Percentiles rank a stretch among this genome's conserved stretches.
Evolutionary conservation across 768 basidiomycete species (phyloP).

Genomic region (Cubamyces sp.): DNA sequence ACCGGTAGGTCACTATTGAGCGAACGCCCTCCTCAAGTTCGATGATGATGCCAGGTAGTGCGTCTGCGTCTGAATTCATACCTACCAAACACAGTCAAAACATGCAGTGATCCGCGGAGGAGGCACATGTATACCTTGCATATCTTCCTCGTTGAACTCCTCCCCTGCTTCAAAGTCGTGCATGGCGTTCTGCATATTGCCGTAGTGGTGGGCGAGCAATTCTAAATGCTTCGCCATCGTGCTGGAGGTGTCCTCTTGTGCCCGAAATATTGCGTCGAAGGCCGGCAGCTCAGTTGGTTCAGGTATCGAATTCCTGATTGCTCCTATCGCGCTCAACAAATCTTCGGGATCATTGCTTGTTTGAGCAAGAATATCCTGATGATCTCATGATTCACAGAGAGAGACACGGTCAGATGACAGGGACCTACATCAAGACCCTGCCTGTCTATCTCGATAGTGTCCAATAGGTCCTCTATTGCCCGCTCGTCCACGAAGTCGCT

Average conservation of each 20-base stretch:
- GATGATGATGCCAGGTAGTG: constrained; percentile 71
- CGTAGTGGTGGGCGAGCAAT: constrained; percentile 73
- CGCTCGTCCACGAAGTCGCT: constrained; percentile 87
- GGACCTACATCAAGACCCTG: constrained; percentile 64
- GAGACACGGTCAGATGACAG: not conserved
- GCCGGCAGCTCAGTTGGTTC: constrained; percentile 39
- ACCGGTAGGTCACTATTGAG: constrained; percentile 64
- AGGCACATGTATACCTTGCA: constrained; percentile 51
- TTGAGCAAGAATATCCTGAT: constrained; percentile 60
- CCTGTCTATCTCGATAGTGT: constrained; percentile 73
- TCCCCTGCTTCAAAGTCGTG: constrained; percentile 73
- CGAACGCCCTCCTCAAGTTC: constrained; percentile 66
- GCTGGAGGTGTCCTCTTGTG: constrained; percentile 59
- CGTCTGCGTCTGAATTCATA: constrained; percentile 82
- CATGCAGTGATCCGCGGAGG: not conserved
- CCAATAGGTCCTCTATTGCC: constrained; percentile 76
- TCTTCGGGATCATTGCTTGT: constrained; percentile 74
- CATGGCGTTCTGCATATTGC: constrained; percentile 72
- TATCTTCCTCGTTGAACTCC: constrained; percentile 66
- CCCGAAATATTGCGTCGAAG: constrained; percentile 52
- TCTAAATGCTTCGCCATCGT: constrained; percentile 79
- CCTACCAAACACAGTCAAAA: constrained; percentile 42
- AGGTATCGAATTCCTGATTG: constrained; percentile 59
- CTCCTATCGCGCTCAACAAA: constrained; percentile 55
- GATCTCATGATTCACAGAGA: constrained; percentile 36